Percentiles rank a stretch among this genome's conserved stretches.
These are phyloP conservation scores for Prunus dulcis DNA, from an alignment of 306 rosid species.

Conservation along the genomic window DNA sequence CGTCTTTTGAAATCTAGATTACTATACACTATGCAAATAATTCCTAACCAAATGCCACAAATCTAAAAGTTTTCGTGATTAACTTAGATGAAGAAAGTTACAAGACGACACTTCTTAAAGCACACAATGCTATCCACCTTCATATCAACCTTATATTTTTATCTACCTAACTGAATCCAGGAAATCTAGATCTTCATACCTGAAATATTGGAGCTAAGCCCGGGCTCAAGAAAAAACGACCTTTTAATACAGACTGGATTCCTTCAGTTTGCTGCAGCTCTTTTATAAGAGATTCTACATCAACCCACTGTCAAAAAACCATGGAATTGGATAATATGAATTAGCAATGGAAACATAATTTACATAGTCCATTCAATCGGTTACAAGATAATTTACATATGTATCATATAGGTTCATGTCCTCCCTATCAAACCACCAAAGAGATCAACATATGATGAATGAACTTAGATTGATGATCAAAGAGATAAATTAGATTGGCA, in stretches of 20 bases:
- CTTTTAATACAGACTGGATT: slow-evolving; percentile 73
- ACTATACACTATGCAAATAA: not conserved
- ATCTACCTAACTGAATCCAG: not conserved
- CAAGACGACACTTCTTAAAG: not conserved
- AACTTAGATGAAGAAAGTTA: not conserved
- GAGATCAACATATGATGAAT: not conserved
- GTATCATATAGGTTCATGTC: not conserved
- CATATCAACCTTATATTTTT: not conserved
- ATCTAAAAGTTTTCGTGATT: not conserved
- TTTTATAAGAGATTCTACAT: slow-evolving; percentile 67
- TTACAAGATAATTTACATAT: not conserved
- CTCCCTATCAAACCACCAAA: not conserved
- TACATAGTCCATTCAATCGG: not conserved
- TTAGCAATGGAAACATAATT: not conserved
- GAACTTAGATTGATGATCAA: not conserved
- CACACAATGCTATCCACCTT: not conserved
- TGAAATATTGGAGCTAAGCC: slow-evolving; percentile 97
- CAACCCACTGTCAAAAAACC: slow-evolving; percentile 71
- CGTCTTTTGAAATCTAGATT: not conserved
- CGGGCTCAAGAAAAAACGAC: slow-evolving; percentile 87
- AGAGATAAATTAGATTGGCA: not conserved
- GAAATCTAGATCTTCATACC: slow-evolving; percentile 34
- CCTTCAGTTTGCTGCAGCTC: slow-evolving; percentile 79
- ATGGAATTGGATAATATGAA: slow-evolving; percentile 2
- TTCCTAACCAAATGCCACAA: not conserved